A percentile compares a stretch with the other conserved stretches of the same genome.
Evolutionary conservation across 352 stramenopile species (phyloP).

Genomic region (Phytopythium helicoides): DNA sequence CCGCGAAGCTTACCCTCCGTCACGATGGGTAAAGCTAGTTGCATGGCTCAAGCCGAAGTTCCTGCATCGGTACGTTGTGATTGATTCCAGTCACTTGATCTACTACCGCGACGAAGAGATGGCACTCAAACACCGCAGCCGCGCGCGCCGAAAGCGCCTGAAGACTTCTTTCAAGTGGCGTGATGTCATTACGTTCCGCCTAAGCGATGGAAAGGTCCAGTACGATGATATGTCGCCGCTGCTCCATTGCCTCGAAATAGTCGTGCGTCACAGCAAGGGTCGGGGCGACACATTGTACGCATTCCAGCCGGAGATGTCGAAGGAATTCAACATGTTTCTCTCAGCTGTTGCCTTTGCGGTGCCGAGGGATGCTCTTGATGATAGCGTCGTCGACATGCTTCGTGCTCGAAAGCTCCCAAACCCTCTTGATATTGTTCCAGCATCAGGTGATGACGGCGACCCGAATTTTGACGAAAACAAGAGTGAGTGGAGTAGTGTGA

Average conservation of each 20-base stretch:
- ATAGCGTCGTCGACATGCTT: slow-evolving; percentile 59
- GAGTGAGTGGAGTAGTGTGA: slow-evolving; percentile 86
- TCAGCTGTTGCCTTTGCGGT: slow-evolving; percentile 66
- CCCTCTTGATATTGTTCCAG: slow-evolving; percentile 35
- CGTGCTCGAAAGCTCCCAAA: slow-evolving; percentile 62
- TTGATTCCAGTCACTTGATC: slow-evolving; percentile 67
- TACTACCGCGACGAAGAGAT: slow-evolving; percentile 84
- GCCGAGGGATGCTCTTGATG: slow-evolving; percentile 54
- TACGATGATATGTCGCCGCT: slow-evolving; percentile 81
- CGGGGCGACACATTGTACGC: slow-evolving; percentile 69
- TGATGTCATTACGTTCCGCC: slow-evolving; percentile 51
- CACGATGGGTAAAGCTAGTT: slow-evolving; percentile 48
- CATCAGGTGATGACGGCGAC: slow-evolving; percentile 32
- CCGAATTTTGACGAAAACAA: slow-evolving; percentile 56
- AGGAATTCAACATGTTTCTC: slow-evolving; percentile 81
- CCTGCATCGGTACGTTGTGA: slow-evolving; percentile 79
- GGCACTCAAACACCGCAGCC: slow-evolving; percentile 75
- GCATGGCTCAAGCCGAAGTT: slow-evolving; percentile 75
- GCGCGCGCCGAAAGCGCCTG: slow-evolving; percentile 69
- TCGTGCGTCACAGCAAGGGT: slow-evolving; percentile 48
- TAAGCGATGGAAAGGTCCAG: slow-evolving; percentile 76
- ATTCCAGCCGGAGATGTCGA: slow-evolving; percentile 70
- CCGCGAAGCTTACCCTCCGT: slow-evolving; percentile 48
- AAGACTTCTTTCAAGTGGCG: slow-evolving; percentile 76
- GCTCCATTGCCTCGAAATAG: slow-evolving; percentile 79